Percentiles rank a stretch among this genome's conserved stretches.
phyloP scores from a whole-genome alignment of 176 grass and related monocot genomes.

The Oryza longistaminata region DNA sequence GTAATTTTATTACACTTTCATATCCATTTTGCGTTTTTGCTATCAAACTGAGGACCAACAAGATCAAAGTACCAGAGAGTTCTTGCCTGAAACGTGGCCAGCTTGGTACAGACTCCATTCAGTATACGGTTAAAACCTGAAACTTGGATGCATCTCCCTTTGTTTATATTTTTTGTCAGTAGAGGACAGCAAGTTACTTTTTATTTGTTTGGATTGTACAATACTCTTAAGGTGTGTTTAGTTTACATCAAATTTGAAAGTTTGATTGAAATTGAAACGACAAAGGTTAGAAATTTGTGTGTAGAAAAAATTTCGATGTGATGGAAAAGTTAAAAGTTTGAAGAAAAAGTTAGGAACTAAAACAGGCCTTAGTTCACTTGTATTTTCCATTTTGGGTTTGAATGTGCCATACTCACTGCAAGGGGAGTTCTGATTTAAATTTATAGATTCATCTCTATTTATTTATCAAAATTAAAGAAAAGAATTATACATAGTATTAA shows the following conservation, averaged over 20 bases:
- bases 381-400: not conserved
- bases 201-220: not conserved
- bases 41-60: not conserved
- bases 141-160: conserved; percentile 4
- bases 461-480: conserved; percentile 46
- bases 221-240: too few species aligned
- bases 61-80: not conserved
- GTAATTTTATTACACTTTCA: not conserved
- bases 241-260: too few species aligned
- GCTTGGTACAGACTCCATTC: not conserved
- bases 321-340: too few species aligned
- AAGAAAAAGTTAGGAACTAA: too few species aligned
- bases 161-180: not conserved
- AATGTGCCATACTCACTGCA: not conserved
- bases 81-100: conserved; percentile 21
- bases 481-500: conserved; percentile 27
- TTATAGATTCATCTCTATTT: conserved; percentile 36
- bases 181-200: not conserved
- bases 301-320: too few species aligned
- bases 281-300: too few species aligned
- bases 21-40: not conserved
- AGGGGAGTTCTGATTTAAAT: not conserved
- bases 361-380: too few species aligned
- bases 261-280: too few species aligned
- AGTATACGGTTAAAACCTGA: not conserved